Conservation (phyloP, 2,329 filamentous ascomycete species). For the Diaporthe australafricana region DNA sequence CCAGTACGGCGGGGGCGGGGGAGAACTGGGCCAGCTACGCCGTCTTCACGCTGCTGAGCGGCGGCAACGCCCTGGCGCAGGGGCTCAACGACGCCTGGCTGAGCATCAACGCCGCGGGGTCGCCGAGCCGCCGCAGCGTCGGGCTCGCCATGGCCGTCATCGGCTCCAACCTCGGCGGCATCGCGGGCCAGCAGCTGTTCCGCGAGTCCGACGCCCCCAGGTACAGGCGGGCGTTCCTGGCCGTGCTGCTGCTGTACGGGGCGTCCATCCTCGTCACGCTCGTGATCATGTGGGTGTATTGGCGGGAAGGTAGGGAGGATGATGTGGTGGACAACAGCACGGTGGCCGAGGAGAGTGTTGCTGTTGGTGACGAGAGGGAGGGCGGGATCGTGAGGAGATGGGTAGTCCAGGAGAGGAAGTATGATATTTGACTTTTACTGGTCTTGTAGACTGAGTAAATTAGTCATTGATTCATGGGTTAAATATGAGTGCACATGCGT, state of each 20-base stretch:
- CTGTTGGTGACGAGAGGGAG: too few relatives aligned
- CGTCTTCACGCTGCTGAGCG: conserved; percentile 35
- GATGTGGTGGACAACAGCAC: too few relatives aligned
- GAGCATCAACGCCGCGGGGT: conserved; percentile 33
- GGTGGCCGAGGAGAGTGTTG: too few relatives aligned
- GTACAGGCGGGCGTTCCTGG: conserved; percentile 36
- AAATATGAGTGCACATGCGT: too few relatives aligned
- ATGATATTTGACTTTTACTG: too few relatives aligned
- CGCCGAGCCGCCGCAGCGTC: conserved; percentile 33
- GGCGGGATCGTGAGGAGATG: too few relatives aligned
- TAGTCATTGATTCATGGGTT: too few relatives aligned
- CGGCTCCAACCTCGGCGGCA: conserved; percentile 35
- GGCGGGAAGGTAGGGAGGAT: neutral
- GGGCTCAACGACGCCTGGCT: conserved; percentile 38
- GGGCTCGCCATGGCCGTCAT: conserved; percentile 38
- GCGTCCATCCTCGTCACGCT: conserved; percentile 35
- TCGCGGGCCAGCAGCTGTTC: conserved; percentile 36
- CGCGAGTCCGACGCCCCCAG: conserved; percentile 32
- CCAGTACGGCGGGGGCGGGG: too few relatives aligned
- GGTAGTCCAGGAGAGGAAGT: too few relatives aligned
- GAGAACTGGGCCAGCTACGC: conserved; percentile 30
- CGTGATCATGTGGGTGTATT: neutral
- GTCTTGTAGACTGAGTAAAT: too few relatives aligned
- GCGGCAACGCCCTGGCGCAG: conserved; percentile 37
- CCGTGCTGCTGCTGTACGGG: conserved; percentile 34